Evolutionary conservation across 345 rosid genomes (phyloP), one percentile per base, ranked within the genome.

Genomic region (Theobroma cacao): DNA sequence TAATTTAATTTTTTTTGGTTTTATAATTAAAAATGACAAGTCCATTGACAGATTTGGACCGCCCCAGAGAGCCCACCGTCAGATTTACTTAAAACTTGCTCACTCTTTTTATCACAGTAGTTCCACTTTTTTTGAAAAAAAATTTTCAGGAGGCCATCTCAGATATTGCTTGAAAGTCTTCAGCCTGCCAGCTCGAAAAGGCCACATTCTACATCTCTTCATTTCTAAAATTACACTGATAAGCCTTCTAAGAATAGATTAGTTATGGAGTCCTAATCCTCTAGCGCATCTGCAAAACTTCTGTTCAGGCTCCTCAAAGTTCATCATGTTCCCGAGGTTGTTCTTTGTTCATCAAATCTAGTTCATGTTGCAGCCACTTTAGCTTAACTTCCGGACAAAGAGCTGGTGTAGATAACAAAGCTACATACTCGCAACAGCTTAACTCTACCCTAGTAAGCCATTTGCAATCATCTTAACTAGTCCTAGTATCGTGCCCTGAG

Each of bases 321-420:
- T 95, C 98, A 72, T 95, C 98, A 52, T 87, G 98, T 14, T 45
- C 79, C 68, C 67, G 88, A 34, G 97, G 88, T 72, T 87, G 90
- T 72, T 90, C 86, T 79, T 86, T 85, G 84, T 85, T 90, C 91
- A 89, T 78, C 84, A 73, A 61, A 18, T 90, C 94, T 36, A 93
- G 91, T 85, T 91, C 93, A 65, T 87, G 75, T 82, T 89, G 88
- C 74, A 95, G 85, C 62, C 99, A n/a, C 93, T 83, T 86, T 34
- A 94, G 91, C 85, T 87, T 91, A 72, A 85, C 91, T 81, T 91
- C 98, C 80, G 81, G 64, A 81, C 98, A 96, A 47, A 90, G 78
- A 60, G 91, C 91, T 34, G 99, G 94, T 50, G 97, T 93, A 31
- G 91, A 87, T 71, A 97, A 56, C 28, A 90, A 58, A 13, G 95